Percentiles rank a stretch among this genome's conserved stretches.
phyloP scores from a whole-genome alignment of 495 filamentous ascomycete genomes.

The Acidiella bohemica region DNA sequence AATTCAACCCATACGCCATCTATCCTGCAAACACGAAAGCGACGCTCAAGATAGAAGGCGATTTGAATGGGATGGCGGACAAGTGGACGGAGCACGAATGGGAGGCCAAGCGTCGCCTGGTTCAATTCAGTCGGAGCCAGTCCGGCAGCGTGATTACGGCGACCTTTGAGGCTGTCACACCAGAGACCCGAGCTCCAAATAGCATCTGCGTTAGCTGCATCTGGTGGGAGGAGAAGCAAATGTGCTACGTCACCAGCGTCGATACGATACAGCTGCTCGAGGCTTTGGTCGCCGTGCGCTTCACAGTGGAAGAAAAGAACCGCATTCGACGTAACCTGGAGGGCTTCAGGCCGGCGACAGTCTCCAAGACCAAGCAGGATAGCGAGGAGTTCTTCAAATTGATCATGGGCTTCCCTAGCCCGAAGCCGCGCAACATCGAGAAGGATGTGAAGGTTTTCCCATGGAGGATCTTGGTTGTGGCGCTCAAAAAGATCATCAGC shows the following conservation, averaged over 20 bases:
- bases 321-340: slow-evolving; percentile 90
- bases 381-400: slow-evolving; percentile 96
- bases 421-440: slow-evolving; percentile 94
- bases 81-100: slow-evolving; percentile 72
- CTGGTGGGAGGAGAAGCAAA: slow-evolving; percentile 77
- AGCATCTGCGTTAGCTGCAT: slow-evolving; percentile 39
- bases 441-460: slow-evolving; percentile 98
- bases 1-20: slow-evolving; percentile 68
- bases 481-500: slow-evolving; percentile 91
- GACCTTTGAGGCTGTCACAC: slow-evolving; percentile 27
- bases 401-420: slow-evolving; percentile 93
- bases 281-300: slow-evolving; percentile 65
- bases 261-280: slow-evolving; percentile 91
- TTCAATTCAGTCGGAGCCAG: slow-evolving; percentile 73
- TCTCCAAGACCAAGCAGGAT: slow-evolving; percentile 81
- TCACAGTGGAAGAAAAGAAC: slow-evolving; percentile 95
- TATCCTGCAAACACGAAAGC: slow-evolving; percentile 69
- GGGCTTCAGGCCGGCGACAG: slow-evolving; percentile 74
- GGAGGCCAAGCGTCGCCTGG: slow-evolving; percentile 61
- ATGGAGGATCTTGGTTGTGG: slow-evolving; percentile 70
- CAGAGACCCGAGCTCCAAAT: slow-evolving; percentile 24
- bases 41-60: slow-evolving; percentile 67
- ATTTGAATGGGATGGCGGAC: slow-evolving; percentile 65
- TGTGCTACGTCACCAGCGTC: slow-evolving; percentile 88
- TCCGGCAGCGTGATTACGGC: slow-evolving; percentile 30